A percentile compares a stretch with the other conserved stretches of the same genome.
Evolutionary conservation across 2,329 filamentous ascomycete genomes (phyloP).

Genomic region (Curvularia spicifera): DNA sequence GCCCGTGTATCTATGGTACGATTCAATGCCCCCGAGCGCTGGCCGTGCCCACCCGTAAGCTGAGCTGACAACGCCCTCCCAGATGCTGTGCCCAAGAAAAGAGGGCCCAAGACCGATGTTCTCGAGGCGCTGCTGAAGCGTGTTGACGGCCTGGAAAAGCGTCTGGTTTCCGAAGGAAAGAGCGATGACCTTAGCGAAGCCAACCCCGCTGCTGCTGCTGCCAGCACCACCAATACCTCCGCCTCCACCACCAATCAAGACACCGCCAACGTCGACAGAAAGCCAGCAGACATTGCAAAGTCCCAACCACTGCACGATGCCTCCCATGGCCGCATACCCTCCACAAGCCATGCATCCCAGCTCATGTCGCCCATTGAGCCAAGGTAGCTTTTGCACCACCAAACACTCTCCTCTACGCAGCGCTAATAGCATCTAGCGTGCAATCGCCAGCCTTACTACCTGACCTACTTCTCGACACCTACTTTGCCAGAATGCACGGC

Average conservation of each 20-base stretch:
- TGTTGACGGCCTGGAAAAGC: slow-evolving; percentile 83
- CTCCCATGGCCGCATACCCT: slow-evolving; percentile 29
- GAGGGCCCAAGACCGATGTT: slow-evolving; percentile 88
- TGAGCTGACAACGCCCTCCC: slow-evolving; percentile 25
- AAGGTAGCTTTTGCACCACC: slow-evolving; percentile 34
- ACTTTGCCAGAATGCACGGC: slow-evolving; percentile 79
- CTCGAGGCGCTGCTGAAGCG: slow-evolving; percentile 83
- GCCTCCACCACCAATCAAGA: slow-evolving; percentile 15
- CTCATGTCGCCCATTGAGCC: slow-evolving; percentile 49
- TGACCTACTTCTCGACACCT: slow-evolving; percentile 74
- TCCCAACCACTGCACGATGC: slow-evolving; percentile 35
- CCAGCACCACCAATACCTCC: neutral
- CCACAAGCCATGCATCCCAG: slow-evolving; percentile 37
- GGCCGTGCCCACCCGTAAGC: slow-evolving; percentile 13
- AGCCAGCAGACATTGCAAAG: slow-evolving; percentile 24
- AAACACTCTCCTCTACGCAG: slow-evolving; percentile 10
- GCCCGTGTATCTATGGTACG: slow-evolving; percentile 84
- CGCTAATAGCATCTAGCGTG: slow-evolving; percentile 35
- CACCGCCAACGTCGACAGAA: slow-evolving; percentile 32
- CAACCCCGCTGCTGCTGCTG: neutral
- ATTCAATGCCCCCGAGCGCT: slow-evolving; percentile 3
- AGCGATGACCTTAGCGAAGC: slow-evolving; percentile 49
- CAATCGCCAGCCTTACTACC: slow-evolving; percentile 59
- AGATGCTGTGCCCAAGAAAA: slow-evolving; percentile 90
- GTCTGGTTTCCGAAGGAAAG: slow-evolving; percentile 66